phyloP scores from a whole-genome alignment of 371 early-diverging fungal genomes.

The Apophysomyces ossiformis region DNA sequence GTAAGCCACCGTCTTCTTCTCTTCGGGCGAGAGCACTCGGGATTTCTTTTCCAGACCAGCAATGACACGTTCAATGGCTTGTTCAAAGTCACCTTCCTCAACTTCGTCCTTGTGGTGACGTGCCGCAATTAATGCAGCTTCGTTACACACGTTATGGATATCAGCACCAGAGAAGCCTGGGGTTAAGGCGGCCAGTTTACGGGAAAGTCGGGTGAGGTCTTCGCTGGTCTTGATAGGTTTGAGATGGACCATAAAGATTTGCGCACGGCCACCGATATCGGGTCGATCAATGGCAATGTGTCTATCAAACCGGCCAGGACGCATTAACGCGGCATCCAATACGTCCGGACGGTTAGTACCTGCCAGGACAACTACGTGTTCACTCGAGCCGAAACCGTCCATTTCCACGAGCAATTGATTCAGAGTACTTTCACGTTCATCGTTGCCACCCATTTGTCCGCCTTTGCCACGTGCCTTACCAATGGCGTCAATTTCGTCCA shows the following conservation, averaged over 20 bases:
- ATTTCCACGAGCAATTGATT: conserved; percentile 99
- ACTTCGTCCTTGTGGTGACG: conserved; percentile 81
- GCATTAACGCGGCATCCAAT: conserved; percentile 89
- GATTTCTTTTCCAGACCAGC: conserved; percentile 98
- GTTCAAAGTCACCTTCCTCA: conserved; percentile 90
- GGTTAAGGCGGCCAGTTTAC: conserved; percentile 80
- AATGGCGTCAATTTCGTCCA: conserved; percentile 99
- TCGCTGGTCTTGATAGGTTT: conserved; percentile 68
- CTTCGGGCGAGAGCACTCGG: conserved; percentile 93
- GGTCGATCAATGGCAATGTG: conserved; percentile 97
- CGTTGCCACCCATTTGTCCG: conserved; percentile 93
- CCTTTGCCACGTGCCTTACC: conserved; percentile 97
- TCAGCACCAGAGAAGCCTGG: conserved; percentile 99
- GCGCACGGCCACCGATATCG: conserved; percentile 93
- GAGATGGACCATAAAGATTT: conserved; percentile 96
- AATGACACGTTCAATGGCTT: conserved; percentile 98
- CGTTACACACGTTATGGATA: conserved; percentile 98
- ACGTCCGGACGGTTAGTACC: conserved; percentile 96
- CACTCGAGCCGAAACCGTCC: conserved; percentile 96
- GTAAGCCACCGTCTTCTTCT: conserved; percentile 98
- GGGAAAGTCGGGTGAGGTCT: conserved; percentile 21
- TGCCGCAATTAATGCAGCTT: conserved; percentile 98
- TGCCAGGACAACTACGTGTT: conserved; percentile 94
- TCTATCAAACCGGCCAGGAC: conserved; percentile 99
- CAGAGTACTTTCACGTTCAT: conserved; percentile 97